phyloP scores from a whole-genome alignment of 306 rosid genomes.

The Mimosa bimucronata region DNA sequence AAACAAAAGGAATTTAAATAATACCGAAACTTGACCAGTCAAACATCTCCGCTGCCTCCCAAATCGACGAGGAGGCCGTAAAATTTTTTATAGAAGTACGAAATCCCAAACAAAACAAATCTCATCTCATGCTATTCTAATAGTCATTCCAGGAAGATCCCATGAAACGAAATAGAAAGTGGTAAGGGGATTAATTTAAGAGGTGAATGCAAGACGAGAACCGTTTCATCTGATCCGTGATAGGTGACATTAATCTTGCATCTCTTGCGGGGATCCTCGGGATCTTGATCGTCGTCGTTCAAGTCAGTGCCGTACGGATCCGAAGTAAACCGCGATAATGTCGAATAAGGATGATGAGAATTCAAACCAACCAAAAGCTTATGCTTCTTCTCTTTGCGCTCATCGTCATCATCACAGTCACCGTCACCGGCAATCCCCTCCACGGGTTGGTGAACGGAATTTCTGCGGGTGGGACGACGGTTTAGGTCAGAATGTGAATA shows the following conservation, averaged over 20 bases:
- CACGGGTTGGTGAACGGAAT: conserved; percentile 26
- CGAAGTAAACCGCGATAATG: conserved; percentile 52
- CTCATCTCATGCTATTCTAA: not conserved
- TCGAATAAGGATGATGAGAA: conserved; percentile 48
- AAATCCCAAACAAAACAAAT: conserved; percentile 48
- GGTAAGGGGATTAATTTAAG: conserved; percentile 1
- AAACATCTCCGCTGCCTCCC: conserved; percentile 49
- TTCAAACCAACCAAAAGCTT: conserved; percentile 68
- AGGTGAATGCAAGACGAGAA: conserved; percentile 29
- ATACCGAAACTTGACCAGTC: conserved; percentile 73
- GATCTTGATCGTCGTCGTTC: conserved; percentile 50
- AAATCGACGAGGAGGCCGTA: conserved; percentile 49
- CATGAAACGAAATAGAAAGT: conserved; percentile 5
- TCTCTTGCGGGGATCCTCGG: conserved; percentile 54
- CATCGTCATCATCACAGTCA: conserved; percentile 66
- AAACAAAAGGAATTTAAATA: conserved; percentile 43
- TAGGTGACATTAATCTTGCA: conserved; percentile 49
- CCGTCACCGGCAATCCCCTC: conserved; percentile 42
- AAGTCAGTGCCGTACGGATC: conserved; percentile 40
- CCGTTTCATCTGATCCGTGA: conserved; percentile 60
- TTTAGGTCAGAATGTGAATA: conserved; percentile 45
- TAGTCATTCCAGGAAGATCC: conserved; percentile 6
- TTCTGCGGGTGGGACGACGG: conserved; percentile 38
- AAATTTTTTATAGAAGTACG: conserved; percentile 53
- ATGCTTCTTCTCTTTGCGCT: conserved; percentile 80